Evolutionary conservation across 2,329 filamentous ascomycete genomes (phyloP).

Genomic region (Bipolaris sorokiniana): DNA sequence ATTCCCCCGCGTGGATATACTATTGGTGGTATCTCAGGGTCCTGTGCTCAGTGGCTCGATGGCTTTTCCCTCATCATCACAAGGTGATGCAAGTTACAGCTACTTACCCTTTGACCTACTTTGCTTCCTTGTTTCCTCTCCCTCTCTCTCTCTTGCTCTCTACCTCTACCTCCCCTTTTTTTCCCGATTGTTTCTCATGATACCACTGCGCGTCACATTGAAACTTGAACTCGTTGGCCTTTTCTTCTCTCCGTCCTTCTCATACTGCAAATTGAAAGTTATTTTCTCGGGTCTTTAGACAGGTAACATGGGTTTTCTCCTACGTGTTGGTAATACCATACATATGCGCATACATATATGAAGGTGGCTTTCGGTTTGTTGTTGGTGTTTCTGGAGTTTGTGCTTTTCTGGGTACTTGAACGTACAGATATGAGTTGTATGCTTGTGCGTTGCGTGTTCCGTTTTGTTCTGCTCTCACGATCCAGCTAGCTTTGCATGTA

Average conservation of each 20-base stretch:
- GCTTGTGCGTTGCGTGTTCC: no score
- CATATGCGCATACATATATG: background rate
- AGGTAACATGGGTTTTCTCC: background rate
- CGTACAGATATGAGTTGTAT: no score
- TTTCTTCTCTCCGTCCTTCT: background rate
- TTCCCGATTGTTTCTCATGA: conserved; percentile 5
- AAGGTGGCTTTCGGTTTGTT: background rate
- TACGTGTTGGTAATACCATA: background rate
- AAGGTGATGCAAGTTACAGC: conserved; percentile 55
- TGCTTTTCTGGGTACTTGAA: background rate
- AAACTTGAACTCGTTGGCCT: background rate
- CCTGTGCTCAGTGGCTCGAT: conserved; percentile 80
- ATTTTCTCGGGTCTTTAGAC: background rate
- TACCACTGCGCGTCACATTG: conserved; percentile 13
- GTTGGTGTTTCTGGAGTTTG: background rate
- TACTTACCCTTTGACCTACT: background rate
- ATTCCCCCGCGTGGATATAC: conserved; percentile 89
- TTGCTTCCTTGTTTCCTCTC: background rate
- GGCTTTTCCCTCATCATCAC: conserved; percentile 83
- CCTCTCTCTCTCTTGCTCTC: background rate
- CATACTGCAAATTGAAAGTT: background rate
- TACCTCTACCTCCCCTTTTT: background rate
- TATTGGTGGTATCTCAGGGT: conserved; percentile 86
- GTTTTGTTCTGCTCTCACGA: no score
- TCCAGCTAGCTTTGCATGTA: background rate